Evolutionary conservation across 2,329 filamentous ascomycete genomes (phyloP), one percentile per base, ranked within the genome.

Genomic region (Sphaerulina vaccinii): DNA sequence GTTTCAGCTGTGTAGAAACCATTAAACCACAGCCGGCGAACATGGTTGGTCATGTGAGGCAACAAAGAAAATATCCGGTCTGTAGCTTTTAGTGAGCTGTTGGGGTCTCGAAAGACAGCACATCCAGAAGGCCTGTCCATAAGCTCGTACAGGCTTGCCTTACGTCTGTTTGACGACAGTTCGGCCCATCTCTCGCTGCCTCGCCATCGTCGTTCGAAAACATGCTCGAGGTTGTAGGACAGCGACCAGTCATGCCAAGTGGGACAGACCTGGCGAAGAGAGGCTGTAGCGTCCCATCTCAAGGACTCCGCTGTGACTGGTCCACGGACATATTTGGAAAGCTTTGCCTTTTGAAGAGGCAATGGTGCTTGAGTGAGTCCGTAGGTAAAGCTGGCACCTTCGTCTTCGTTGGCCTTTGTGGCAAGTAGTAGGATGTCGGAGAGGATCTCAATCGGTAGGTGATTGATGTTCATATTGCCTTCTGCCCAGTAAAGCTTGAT

Each of bases 161-260:
- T 63, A 18, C 53, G 56, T 2, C 75, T 71, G 44, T 69, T 66
- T 51, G 68, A 67, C 39, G 74, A 71, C 35, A 78, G 65, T 56
- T 78, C 75, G 19, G 73, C 73, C 75, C 75, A 80, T 67, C 77
- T 68, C 69, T 81, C 72, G 38, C 66, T 68, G 29, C 78, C 78
- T 62, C 75, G 76, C 77, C 78, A 80, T 35, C 72, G 69, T 36
- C 75, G 73, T 55, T 80, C 74, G 58, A 78, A 79, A 45, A 80
- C 65, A 43, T 76, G 73, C 60, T 72, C 73, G 62, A 80, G 66
- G 52, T 76, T 74, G 65, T 78, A 78, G 33, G 71, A 69, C 54
- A 79, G 63, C 16, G 76, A 71, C 78, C 78, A 81, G 45, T 78
- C 70, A 61, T 79, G 78, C 77, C 78, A 81, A 54, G 64, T 60